phyloP scores from a whole-genome alignment of 2,329 filamentous ascomycete genomes.

The Nigrospora sphaerica region DNA sequence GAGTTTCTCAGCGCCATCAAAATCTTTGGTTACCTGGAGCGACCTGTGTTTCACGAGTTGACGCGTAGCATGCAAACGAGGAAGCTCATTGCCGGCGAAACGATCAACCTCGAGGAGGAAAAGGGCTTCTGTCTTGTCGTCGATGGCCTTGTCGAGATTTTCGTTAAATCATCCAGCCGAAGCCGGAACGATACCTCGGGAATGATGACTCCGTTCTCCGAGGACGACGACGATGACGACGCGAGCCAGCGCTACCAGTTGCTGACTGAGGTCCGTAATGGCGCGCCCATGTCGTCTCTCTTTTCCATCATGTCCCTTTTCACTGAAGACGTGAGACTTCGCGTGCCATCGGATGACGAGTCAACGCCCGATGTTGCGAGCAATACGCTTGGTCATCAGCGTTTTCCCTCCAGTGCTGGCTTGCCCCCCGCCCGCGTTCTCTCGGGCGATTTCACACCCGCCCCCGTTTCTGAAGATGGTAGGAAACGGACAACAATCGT shows the following conservation, averaged over 20 bases:
- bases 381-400: constrained; percentile 19
- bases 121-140: constrained; percentile 98
- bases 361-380: constrained; percentile 18
- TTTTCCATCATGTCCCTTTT: constrained; percentile 97
- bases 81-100: constrained; percentile 93
- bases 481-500: constrained; percentile 9
- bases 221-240: constrained; percentile 57
- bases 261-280: constrained; percentile 94
- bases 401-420: constrained; percentile 14
- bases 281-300: constrained; percentile 94
- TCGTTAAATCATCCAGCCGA: constrained; percentile 74
- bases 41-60: constrained; percentile 94
- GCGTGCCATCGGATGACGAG: constrained; percentile 59
- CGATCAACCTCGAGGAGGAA: constrained; percentile 89
- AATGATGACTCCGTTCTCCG: constrained; percentile 16
- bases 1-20: constrained; percentile 98
- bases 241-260: constrained; percentile 79
- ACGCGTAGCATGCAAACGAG: constrained; percentile 97
- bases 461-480: constrained; percentile 17
- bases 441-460: constrained; percentile 7
- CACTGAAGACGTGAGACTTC: constrained; percentile 85
- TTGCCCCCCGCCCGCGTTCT: constrained; percentile 8
- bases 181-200: constrained; percentile 38
- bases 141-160: constrained; percentile 93
- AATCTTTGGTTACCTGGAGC: constrained; percentile 94